phyloP scores from a whole-genome alignment of 2,329 filamentous ascomycete genomes.

The Alternaria gaisen region DNA sequence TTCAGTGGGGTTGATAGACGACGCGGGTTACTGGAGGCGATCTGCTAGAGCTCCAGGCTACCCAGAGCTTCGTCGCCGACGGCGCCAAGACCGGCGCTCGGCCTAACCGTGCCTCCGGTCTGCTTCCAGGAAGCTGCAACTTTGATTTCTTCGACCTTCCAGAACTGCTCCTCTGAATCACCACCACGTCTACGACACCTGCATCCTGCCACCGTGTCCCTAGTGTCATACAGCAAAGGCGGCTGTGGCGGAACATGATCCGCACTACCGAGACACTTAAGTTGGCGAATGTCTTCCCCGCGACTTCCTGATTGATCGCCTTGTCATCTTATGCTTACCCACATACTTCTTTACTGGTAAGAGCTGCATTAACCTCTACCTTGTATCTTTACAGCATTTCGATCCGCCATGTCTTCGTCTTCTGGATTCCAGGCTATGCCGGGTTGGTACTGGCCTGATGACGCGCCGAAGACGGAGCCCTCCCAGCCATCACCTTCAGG shows the following conservation, averaged over 20 bases:
- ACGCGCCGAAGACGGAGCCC: constrained; percentile 50
- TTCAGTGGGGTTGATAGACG: constrained; percentile 22
- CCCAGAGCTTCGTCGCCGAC: constrained; percentile 29
- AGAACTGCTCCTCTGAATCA: constrained; percentile 25
- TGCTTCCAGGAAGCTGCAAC: constrained; percentile 11
- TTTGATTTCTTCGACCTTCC: constrained; percentile 26
- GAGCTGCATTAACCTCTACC: constrained; percentile 30
- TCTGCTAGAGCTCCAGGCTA: constrained; percentile 48
- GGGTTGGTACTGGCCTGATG: constrained; percentile 59
- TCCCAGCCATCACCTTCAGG: constrained; percentile 23
- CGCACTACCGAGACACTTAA: constrained; percentile 30
- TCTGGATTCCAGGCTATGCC: constrained; percentile 51
- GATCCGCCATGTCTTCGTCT: constrained; percentile 53
- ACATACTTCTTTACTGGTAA: constrained; percentile 35
- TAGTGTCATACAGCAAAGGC: constrained; percentile 25
- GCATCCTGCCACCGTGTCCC: constrained; percentile 44
- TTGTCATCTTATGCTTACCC: constrained; percentile 23
- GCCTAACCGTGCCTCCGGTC: constrained; percentile 21
- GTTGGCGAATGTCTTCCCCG: constrained; percentile 32
- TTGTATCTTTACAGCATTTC: constrained; percentile 5
- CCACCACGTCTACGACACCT: constrained; percentile 14
- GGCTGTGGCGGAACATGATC: constrained; percentile 31
- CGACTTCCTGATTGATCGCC: constrained; percentile 31
- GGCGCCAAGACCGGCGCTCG: constrained; percentile 30
- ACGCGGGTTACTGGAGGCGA: constrained; percentile 29